Evolutionary conservation across 345 rosid genomes (phyloP).

Genomic region (Durio zibethinus): DNA sequence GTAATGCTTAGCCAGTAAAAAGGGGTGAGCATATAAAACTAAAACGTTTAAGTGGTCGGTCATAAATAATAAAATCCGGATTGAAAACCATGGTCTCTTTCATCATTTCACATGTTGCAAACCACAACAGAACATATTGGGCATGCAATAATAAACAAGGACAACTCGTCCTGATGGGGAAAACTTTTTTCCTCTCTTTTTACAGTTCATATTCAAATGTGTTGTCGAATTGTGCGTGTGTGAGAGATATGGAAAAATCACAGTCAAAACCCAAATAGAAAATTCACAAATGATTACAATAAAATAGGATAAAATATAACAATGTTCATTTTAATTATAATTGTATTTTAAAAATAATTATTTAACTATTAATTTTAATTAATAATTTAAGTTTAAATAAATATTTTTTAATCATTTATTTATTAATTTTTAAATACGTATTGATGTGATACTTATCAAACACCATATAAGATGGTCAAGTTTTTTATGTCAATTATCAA

Average conservation of each 20-base stretch:
- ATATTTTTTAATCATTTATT: too few species aligned
- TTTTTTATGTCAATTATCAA: too few species aligned
- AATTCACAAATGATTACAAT: slow-evolving; percentile 13
- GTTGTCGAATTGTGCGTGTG: slow-evolving; percentile 10
- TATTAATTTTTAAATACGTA: too few species aligned
- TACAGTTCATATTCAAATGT: slow-evolving; percentile 10
- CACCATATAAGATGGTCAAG: too few species aligned
- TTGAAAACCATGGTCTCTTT: background rate
- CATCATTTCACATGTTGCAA: slow-evolving; percentile 21
- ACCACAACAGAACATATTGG: background rate
- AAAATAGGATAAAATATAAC: too few species aligned
- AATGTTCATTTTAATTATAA: too few species aligned
- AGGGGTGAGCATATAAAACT: too few species aligned
- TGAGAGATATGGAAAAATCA: slow-evolving; percentile 38
- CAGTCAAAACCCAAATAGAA: slow-evolving; percentile 39
- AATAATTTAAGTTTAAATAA: too few species aligned
- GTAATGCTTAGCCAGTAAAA: background rate
- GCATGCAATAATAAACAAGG: background rate
- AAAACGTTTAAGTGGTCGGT: slow-evolving; percentile 1
- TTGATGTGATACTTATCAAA: too few species aligned
- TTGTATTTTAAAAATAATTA: too few species aligned
- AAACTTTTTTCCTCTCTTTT: background rate
- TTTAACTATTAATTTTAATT: too few species aligned
- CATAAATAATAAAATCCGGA: background rate
- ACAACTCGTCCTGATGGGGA: background rate